A percentile compares a stretch with the other conserved stretches of the same genome.
phyloP scores from a whole-genome alignment of 164 flowering plant genomes.

The Sedum album region DNA sequence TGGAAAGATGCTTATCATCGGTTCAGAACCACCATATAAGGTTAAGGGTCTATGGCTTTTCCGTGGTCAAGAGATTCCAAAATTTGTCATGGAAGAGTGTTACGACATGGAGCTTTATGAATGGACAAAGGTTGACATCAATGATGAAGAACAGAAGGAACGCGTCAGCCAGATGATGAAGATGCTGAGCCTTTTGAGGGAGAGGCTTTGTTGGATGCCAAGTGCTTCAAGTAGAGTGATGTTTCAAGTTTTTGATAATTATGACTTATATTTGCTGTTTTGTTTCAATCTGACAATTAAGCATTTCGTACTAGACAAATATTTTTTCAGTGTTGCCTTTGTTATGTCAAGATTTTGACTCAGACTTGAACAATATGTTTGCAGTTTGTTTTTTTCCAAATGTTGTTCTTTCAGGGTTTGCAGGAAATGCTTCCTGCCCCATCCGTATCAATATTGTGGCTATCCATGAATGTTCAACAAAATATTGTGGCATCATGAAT shows the following conservation, averaged over 20 bases:
- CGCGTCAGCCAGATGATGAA: slow-evolving; percentile 83
- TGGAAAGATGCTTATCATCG: slow-evolving; percentile 85
- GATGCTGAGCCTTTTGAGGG: slow-evolving; percentile 92
- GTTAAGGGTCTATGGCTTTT: slow-evolving; percentile 94
- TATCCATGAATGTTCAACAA: too few relatives aligned
- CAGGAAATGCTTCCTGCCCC: too few relatives aligned
- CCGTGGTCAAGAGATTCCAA: slow-evolving; percentile 82
- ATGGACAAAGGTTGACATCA: slow-evolving; percentile 75
- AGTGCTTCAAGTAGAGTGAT: not conserved
- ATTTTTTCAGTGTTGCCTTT: too few relatives aligned
- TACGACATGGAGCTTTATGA: slow-evolving; percentile 90
- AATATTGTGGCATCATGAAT: too few relatives aligned
- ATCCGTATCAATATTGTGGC: too few relatives aligned
- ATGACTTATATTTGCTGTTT: too few relatives aligned
- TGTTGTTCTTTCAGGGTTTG: too few relatives aligned
- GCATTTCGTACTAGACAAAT: too few relatives aligned
- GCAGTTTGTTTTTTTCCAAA: too few relatives aligned
- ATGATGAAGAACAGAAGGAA: slow-evolving; percentile 77
- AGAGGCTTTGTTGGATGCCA: slow-evolving; percentile 68
- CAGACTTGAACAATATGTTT: too few relatives aligned
- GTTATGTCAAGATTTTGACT: too few relatives aligned
- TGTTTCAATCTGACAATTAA: too few relatives aligned
- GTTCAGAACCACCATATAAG: slow-evolving; percentile 69
- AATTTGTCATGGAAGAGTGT: slow-evolving; percentile 70
- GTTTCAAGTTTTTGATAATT: not conserved